Percentiles rank a stretch among this genome's conserved stretches.
Evolutionary conservation across 2,329 filamentous ascomycete species (phyloP).

Genomic region (Neofusicoccum parvum): DNA sequence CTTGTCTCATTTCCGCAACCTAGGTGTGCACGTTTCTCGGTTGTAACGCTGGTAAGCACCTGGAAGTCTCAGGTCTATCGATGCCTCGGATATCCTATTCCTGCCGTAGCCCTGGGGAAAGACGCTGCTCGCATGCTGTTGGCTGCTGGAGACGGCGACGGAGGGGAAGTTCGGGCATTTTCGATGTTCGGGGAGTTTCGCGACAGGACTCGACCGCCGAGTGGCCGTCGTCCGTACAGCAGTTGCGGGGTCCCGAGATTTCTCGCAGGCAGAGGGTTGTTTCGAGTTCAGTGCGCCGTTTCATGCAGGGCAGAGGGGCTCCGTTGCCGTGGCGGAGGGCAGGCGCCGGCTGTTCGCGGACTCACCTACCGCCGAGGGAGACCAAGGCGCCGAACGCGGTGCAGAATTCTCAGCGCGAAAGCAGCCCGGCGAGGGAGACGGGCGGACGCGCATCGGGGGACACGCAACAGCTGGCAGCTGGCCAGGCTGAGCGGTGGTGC

Average conservation of each 20-base stretch:
- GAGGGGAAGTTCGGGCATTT: not conserved
- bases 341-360: not conserved
- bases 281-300: constrained; percentile 2
- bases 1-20: not conserved
- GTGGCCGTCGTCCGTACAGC: not conserved
- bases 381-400: constrained; percentile 9
- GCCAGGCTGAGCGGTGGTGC: not conserved
- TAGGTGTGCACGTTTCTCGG: not conserved
- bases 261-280: not conserved
- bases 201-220: not conserved
- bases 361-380: not conserved
- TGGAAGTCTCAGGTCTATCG: not conserved
- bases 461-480: not conserved
- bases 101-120: not conserved
- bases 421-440: not conserved
- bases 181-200: constrained; percentile 6
- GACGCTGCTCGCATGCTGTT: not conserved
- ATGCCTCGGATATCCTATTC: not conserved
- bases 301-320: constrained; percentile 1
- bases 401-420: not conserved
- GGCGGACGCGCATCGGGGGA: not conserved
- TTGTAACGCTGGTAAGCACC: not conserved
- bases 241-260: not conserved
- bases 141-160: not conserved
- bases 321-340: not conserved